Percentiles rank a stretch among this genome's conserved stretches.
phyloP scores from a whole-genome alignment of 495 filamentous ascomycete species.

The Talaromyces liani region DNA sequence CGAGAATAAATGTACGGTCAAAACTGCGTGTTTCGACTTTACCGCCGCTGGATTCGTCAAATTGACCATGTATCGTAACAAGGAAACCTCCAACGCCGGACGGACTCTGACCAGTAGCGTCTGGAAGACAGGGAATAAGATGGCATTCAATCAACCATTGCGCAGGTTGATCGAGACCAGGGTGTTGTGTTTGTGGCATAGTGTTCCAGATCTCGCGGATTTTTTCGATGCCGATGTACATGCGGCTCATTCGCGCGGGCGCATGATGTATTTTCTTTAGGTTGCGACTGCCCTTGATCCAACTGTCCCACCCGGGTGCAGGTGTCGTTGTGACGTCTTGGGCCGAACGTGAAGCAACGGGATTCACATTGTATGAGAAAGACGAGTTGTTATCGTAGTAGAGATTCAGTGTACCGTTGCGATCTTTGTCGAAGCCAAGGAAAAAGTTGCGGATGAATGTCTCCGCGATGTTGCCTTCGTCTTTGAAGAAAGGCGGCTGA shows the following conservation, averaged over 20 bases:
- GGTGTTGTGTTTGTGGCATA: slow-evolving; percentile 71
- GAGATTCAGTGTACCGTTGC: slow-evolving; percentile 48
- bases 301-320: slow-evolving; percentile 56
- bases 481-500: slow-evolving; percentile 61
- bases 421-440: slow-evolving; percentile 64
- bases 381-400: slow-evolving; percentile 73
- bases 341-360: slow-evolving; percentile 47
- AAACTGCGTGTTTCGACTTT: slow-evolving; percentile 65
- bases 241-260: slow-evolving; percentile 51
- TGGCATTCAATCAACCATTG: slow-evolving; percentile 82
- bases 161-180: slow-evolving; percentile 53
- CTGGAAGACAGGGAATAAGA: slow-evolving; percentile 61
- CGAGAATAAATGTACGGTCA: slow-evolving; percentile 76
- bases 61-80: slow-evolving; percentile 75
- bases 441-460: slow-evolving; percentile 73
- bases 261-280: slow-evolving; percentile 59
- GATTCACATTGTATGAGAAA: slow-evolving; percentile 73
- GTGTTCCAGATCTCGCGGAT: slow-evolving; percentile 61
- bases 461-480: slow-evolving; percentile 66
- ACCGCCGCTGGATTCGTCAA: slow-evolving; percentile 56
- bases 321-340: slow-evolving; percentile 24
- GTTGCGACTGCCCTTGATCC: slow-evolving; percentile 77
- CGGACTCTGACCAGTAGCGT: slow-evolving; percentile 56
- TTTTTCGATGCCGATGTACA: slow-evolving; percentile 54
- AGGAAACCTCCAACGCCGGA: slow-evolving; percentile 69